These are phyloP conservation scores for Rhizopus delemar DNA, from an alignment of 371 early-diverging fungal genomes.

Conservation along the genomic window DNA sequence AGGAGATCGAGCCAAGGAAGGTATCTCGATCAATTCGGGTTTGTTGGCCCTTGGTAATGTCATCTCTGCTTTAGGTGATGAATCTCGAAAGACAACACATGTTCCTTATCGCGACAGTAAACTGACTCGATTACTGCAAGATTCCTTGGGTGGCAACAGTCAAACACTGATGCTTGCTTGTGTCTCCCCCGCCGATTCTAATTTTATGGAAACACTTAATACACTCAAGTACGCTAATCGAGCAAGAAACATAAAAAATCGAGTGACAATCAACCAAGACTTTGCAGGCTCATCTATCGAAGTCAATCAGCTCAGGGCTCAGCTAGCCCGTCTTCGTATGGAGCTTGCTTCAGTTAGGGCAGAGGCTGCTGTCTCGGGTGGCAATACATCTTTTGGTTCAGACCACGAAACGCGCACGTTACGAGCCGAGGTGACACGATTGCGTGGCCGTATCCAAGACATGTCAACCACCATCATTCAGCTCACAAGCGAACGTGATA, in stretches of 20 bases:
- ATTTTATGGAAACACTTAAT: conserved; percentile 88
- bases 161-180: conserved; percentile 94
- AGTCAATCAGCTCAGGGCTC: conserved; percentile 69
- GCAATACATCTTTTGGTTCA: not conserved
- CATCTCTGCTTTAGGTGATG: conserved; percentile 95
- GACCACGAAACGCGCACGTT: conserved; percentile 55
- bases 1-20: conserved; percentile 96
- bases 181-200: conserved; percentile 77
- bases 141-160: conserved; percentile 94
- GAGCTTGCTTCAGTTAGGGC: conserved; percentile 60
- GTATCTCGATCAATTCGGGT: conserved; percentile 97
- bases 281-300: conserved; percentile 62
- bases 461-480: conserved; percentile 51
- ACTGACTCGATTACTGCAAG: conserved; percentile 95
- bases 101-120: conserved; percentile 98
- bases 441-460: conserved; percentile 59
- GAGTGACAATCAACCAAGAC: conserved; percentile 77
- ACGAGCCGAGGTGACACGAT: conserved; percentile 49
- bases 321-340: conserved; percentile 65
- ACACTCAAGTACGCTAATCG: conserved; percentile 92
- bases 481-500: conserved; percentile 64
- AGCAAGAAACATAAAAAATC: conserved; percentile 86
- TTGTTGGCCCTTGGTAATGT: conserved; percentile 98
- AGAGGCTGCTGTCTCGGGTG: conserved; percentile 13
- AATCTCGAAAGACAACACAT: conserved; percentile 65